Base-by-base conservation (phyloP, 148 eudicot species). In the Dianthus caryophyllus region DNA sequence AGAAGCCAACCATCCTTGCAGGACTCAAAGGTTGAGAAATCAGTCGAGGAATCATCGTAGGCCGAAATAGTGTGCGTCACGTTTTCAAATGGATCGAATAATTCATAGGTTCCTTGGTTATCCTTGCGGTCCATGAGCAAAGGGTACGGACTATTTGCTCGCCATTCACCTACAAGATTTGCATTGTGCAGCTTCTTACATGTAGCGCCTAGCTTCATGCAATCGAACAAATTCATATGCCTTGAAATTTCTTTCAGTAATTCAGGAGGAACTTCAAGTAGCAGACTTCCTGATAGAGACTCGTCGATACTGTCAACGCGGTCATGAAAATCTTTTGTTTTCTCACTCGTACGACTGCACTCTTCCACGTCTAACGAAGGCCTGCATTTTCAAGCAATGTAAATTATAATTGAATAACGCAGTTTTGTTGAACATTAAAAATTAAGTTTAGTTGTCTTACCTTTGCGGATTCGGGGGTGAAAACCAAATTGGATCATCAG, bases 1-100 rank as follows among this genome's bases (percentile, higher is more conserved):
- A 71, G 59, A 1, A 71, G 24, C 74, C 74, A 71, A 6, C 68
- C 68, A 27, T 71, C 50, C 5, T 52, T 71, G 52, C 20, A 62
- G 9, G 13, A 61, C 15, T 62, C 20, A 11, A 63, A 2, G 2
- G 17, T 13, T 1, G 4, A 15, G 10, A 51, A 10, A 60, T 0
- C 5, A 60, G 22, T 61, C 9, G 17, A 53, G 49, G 47, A 61
- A 48, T 18, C 7, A 24, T 60, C 13, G 26, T 15, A 22, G 13
- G 29, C 13, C 1, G 25, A 53, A 24, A 53, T 11, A 53, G 30
- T 53, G n/a, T 36, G 8, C 0, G 58, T 9, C 47, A 48, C 47
- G 26, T 33, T 22, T 38, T 56, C 29, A 60, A 12, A 61, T 22
- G 73, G 73, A 11, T 70, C 73, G 24, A 50, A 49, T 18, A 70